Percentiles rank a stretch among this genome's conserved stretches.
Conservation (phyloP, 2,329 filamentous ascomycete species). For the Trichoderma arundinaceum region DNA sequence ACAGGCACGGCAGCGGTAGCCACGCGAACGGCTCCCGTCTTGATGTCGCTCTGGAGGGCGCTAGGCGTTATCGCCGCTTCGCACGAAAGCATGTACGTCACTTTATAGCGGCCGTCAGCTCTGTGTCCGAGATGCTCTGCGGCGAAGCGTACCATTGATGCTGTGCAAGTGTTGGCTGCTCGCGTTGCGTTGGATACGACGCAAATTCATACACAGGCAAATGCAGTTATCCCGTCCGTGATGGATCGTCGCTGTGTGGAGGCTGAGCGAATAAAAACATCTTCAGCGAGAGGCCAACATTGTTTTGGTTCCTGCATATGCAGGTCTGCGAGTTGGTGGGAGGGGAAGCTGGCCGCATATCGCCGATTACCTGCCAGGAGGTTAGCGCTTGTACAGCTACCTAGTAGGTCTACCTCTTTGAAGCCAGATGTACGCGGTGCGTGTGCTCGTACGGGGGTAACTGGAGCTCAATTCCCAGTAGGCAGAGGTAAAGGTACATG, state of each 20-base stretch:
- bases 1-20: neutral
- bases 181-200: neutral
- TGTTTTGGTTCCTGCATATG: constrained; percentile 27
- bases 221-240: neutral
- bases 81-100: neutral
- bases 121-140: constrained; percentile 5
- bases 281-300: constrained; percentile 13
- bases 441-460: too few relatives aligned
- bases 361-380: constrained; percentile 17
- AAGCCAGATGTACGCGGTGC: neutral
- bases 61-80: constrained; percentile 21
- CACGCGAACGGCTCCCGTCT: neutral
- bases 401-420: neutral
- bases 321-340: constrained; percentile 2
- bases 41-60: neutral
- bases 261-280: constrained; percentile 23
- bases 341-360: constrained; percentile 24
- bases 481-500: too few relatives aligned
- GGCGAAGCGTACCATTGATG: constrained; percentile 1
- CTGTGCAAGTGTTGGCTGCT: neutral
- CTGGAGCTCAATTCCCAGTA: too few relatives aligned
- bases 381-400: constrained; percentile 1
- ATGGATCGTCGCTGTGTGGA: constrained; percentile 7
- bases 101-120: constrained; percentile 15
- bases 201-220: neutral